Evolutionary conservation across 768 basidiomycete species (phyloP).

Genomic region (Candolleomyces aberdarensis): DNA sequence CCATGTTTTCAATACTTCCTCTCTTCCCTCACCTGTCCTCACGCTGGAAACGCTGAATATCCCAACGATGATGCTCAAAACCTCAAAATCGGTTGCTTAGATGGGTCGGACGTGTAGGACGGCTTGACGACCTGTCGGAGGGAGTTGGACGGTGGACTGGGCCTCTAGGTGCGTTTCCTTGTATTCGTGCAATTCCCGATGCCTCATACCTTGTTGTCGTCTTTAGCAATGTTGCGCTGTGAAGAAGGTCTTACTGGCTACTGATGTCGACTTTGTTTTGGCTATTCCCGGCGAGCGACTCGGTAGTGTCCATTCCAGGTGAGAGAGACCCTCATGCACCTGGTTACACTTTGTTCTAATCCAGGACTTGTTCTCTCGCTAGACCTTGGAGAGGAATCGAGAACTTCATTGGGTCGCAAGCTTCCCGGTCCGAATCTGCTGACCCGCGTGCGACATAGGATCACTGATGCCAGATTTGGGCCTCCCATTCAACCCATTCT

Average conservation of each 20-base stretch:
- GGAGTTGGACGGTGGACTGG: background rate
- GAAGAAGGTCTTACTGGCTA: background rate
- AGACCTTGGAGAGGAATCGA: background rate
- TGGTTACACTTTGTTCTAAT: background rate
- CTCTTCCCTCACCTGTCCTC: background rate
- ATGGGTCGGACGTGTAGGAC: background rate
- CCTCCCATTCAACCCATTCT: constrained; percentile 3
- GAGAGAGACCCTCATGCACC: background rate
- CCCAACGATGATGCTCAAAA: background rate
- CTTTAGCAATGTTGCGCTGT: background rate
- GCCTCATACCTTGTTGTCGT: background rate
- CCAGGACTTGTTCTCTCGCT: background rate
- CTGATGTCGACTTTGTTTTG: background rate
- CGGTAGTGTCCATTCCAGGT: background rate
- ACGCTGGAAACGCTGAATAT: background rate
- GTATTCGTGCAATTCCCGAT: background rate
- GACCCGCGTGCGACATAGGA: too few species aligned
- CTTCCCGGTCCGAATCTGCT: too few species aligned
- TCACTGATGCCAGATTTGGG: background rate
- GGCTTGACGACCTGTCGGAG: background rate
- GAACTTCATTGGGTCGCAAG: too few species aligned
- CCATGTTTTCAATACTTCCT: background rate
- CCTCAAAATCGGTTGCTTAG: background rate
- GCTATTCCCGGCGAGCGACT: background rate
- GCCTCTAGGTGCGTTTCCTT: constrained; percentile 1